Evolutionary conservation across 108 stramenopile genomes (phyloP), one percentile per base, ranked within the genome.

Genomic region (Skeletonema menzelii): DNA sequence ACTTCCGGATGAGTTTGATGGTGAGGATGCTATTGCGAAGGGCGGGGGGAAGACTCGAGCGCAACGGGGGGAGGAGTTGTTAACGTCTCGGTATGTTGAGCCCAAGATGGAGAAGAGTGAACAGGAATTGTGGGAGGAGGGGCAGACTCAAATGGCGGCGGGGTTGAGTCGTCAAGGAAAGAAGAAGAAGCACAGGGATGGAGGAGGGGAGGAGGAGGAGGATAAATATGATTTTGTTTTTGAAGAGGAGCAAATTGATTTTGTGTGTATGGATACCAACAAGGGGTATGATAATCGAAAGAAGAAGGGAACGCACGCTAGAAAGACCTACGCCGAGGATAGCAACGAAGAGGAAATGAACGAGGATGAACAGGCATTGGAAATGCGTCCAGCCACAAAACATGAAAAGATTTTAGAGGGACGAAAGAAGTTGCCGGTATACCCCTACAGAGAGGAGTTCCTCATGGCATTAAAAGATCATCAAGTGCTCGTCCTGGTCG

Each of bases 121-220:
- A 70, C 95, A 98, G 81, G 90, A 99, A 56, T 70, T 97, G 11
- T 99, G 98, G 98, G 97, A 98, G 77, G 97, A 97, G 67, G 87
- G 93, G 19, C 99, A 99, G 70, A 93, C 93, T 8, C 63, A 74
- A 67, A 92, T 91, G 79, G 92, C 95, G 12, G 58, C 61, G 12
- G 71, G 66, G 28, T 44, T 79, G 20, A 27, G 31, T 46, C 64
- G 77, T 42, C 63, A 67, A 5, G 70, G 70, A 32, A 80, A 80
- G 79, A 62, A 60, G 70, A 59, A 72, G 42, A 63, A 72, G 70
- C 59, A 60, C 38, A 56, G 58, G 65, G 27, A 62, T 11, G 20
- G 73, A 12, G 27, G 58, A 66, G 55, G 58, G 3, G 65, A 72
- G 0, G 69, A 86, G 10, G 80, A 85, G 27, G 95, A 89, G 24